Percentiles rank a stretch among this genome's conserved stretches.
Evolutionary conservation across 345 rosid species (phyloP).

Genomic region (Rhizophora apiculata): DNA sequence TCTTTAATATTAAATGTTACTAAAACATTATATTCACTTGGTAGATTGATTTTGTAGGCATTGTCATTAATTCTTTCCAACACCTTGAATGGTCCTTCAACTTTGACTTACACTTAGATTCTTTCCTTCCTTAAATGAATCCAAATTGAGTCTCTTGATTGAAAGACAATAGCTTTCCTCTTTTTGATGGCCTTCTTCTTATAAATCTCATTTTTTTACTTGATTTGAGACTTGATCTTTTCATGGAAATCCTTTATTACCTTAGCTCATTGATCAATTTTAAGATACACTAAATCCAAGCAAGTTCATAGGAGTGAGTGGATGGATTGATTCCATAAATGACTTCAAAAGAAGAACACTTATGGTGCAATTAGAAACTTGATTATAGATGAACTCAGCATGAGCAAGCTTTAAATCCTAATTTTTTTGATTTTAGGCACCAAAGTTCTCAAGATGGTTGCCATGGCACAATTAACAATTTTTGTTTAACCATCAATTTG

Average conservation of each 20-base stretch:
- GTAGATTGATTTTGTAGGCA: too few species aligned
- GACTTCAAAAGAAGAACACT: background rate
- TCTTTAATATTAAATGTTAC: too few species aligned
- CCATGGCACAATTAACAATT: background rate
- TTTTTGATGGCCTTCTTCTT: background rate
- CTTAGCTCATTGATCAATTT: background rate
- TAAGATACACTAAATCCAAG: background rate
- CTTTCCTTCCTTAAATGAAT: background rate
- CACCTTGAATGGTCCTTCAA: too few species aligned
- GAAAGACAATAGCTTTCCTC: background rate
- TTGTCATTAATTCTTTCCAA: too few species aligned
- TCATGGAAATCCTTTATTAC: background rate
- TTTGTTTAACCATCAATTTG: background rate
- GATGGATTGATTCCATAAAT: background rate
- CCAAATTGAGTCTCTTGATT: background rate
- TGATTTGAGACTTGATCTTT: background rate
- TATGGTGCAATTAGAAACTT: background rate
- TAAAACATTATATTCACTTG: too few species aligned
- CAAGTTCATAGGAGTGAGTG: background rate
- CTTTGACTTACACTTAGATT: too few species aligned
- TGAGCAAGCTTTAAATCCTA: background rate
- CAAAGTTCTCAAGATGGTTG: background rate
- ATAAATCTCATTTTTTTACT: background rate
- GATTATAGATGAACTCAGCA: slow-evolving; percentile 6
- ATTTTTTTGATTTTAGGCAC: background rate